These are phyloP conservation scores for Catharanthus roseus DNA, from an alignment of 257 asterid genomes.

Conservation along the genomic window DNA sequence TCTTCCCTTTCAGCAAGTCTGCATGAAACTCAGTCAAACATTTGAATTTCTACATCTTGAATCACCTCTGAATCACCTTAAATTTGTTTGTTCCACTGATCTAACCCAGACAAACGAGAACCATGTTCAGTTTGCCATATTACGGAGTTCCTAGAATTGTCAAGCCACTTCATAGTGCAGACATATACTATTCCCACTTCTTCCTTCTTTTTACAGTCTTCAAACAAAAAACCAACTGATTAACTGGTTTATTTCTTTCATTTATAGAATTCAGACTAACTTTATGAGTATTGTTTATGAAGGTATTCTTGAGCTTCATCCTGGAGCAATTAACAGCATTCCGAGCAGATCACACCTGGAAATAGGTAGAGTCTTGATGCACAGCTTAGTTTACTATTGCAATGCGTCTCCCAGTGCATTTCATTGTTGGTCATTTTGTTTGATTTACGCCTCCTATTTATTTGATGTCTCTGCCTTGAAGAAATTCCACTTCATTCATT, in stretches of 20 bases:
- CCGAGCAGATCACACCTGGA: constrained; percentile 92
- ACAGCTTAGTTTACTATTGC: not conserved
- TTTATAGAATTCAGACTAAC: not conserved
- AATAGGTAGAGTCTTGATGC: constrained; percentile 46
- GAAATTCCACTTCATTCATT: not conserved
- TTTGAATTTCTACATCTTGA: not conserved
- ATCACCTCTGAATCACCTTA: not conserved
- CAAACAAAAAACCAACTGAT: not conserved
- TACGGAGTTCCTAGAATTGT: not conserved
- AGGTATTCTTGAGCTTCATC: constrained; percentile 94
- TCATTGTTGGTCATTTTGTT: not conserved
- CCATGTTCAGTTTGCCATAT: not conserved
- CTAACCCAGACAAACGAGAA: not conserved
- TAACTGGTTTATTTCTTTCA: not conserved
- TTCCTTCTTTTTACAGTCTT: not conserved
- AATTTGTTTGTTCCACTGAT: not conserved
- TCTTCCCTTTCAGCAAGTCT: not conserved
- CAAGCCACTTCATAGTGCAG: not conserved
- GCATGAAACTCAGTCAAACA: not conserved
- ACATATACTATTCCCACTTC: not conserved
- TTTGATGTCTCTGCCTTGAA: not conserved
- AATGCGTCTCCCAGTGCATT: not conserved
- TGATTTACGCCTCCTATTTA: not conserved
- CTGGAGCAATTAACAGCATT: constrained; percentile 97
- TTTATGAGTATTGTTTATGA: not conserved